phyloP scores from a whole-genome alignment of 2,329 filamentous ascomycete genomes.

The Pseudodiploospora longispora region DNA sequence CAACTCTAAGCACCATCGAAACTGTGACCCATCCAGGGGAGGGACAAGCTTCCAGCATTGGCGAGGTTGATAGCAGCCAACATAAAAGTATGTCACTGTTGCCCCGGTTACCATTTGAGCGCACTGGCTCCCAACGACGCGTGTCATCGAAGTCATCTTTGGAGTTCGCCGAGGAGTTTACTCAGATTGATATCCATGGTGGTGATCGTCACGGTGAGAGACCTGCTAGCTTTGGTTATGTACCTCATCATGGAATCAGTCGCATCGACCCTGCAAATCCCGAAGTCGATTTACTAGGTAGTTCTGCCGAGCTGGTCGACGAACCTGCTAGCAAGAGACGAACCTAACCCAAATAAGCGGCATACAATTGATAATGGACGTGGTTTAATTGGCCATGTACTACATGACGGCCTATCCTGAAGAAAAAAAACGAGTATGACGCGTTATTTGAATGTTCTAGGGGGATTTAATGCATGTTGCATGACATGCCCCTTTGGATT shows the following conservation, averaged over 20 bases:
- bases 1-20: conserved; percentile 27
- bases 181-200: conserved; percentile 27
- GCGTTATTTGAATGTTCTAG: no score
- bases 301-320: conserved; percentile 49
- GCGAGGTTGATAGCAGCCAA: conserved; percentile 4
- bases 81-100: conserved; percentile 11
- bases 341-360: background rate
- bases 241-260: conserved; percentile 49
- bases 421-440: no score
- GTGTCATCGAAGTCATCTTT: conserved; percentile 44
- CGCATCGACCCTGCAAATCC: conserved; percentile 41
- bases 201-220: conserved; percentile 34
- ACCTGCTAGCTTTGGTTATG: conserved; percentile 47
- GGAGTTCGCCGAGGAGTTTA: conserved; percentile 38
- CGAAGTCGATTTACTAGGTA: conserved; percentile 40
- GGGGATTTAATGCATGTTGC: no score
- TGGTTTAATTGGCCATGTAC: no score
- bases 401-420: no score
- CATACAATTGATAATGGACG: no score
- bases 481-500: no score
- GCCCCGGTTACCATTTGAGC: conserved; percentile 46
- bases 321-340: conserved; percentile 12
- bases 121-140: conserved; percentile 44
- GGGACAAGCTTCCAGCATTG: conserved; percentile 10
- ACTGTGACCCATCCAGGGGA: conserved; percentile 13